A percentile compares a stretch with the other conserved stretches of the same genome.
Evolutionary conservation across 495 filamentous ascomycete genomes (phyloP).

Genomic region (Neurospora sp.): DNA sequence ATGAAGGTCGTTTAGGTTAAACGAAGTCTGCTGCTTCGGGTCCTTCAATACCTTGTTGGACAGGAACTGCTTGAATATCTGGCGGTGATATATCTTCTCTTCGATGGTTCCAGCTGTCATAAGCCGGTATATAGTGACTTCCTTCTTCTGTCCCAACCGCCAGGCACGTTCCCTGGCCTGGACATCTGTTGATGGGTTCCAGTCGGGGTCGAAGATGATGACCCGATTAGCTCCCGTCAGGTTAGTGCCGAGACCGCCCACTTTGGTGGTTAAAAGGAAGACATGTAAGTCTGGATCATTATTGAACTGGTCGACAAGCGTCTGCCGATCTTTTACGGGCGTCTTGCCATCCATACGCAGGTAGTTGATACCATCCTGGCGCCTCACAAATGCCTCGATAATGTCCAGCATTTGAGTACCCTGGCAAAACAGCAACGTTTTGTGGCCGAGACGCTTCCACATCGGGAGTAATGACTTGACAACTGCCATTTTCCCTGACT

Average conservation of each 20-base stretch:
- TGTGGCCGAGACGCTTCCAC: constrained; percentile 82
- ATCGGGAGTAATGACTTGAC: constrained; percentile 71
- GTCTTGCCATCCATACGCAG: constrained; percentile 91
- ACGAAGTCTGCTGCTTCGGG: constrained; percentile 77
- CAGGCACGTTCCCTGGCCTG: constrained; percentile 95
- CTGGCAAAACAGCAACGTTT: constrained; percentile 84
- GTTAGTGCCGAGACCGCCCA: constrained; percentile 88
- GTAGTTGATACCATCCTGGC: constrained; percentile 60
- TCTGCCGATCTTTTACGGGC: constrained; percentile 69
- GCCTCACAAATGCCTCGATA: constrained; percentile 64
- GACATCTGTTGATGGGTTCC: constrained; percentile 90
- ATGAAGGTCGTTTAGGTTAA: constrained; percentile 76
- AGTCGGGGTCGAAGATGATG: constrained; percentile 96
- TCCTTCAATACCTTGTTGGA: constrained; percentile 90
- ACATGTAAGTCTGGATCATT: constrained; percentile 65
- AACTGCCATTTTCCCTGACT: constrained; percentile 94
- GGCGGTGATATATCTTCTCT: constrained; percentile 97
- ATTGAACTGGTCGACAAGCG: constrained; percentile 87
- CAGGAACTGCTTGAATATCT: constrained; percentile 94
- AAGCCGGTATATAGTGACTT: constrained; percentile 87
- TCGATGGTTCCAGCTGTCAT: constrained; percentile 98
- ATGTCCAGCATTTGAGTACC: constrained; percentile 90
- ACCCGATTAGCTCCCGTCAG: constrained; percentile 90
- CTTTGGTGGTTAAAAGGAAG: constrained; percentile 89
- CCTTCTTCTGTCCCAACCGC: constrained; percentile 87